Evolutionary conservation across 2,329 filamentous ascomycete genomes (phyloP).

Genomic region (Pseudodiploospora longispora): DNA sequence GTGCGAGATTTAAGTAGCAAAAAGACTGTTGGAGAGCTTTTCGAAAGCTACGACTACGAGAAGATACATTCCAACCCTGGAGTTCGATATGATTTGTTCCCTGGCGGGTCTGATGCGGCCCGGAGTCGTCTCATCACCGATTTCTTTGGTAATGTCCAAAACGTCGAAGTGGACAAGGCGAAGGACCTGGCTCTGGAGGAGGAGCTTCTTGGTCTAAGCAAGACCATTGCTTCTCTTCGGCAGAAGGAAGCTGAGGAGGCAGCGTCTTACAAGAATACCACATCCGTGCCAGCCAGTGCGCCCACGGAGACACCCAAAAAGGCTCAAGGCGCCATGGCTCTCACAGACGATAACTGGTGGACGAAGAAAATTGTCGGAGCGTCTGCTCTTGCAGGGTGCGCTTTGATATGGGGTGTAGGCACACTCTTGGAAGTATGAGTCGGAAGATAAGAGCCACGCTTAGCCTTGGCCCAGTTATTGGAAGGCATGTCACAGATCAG

Average conservation of each 20-base stretch:
- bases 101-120: constrained; percentile 69
- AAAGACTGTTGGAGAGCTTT: constrained; percentile 84
- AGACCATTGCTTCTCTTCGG: constrained; percentile 50
- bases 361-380: constrained; percentile 56
- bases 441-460: too few relatives aligned
- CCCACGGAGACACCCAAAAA: constrained; percentile 22
- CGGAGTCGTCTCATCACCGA: constrained; percentile 81
- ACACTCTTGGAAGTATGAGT: constrained; percentile 38
- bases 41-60: constrained; percentile 89
- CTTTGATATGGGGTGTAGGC: constrained; percentile 49
- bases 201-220: constrained; percentile 70
- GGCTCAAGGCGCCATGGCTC: constrained; percentile 41
- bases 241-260: constrained; percentile 39
- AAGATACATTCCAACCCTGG: constrained; percentile 94
- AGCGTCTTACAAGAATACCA: constrained; percentile 18
- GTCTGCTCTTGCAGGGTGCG: constrained; percentile 53
- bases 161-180: constrained; percentile 74
- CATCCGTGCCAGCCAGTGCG: constrained; percentile 19
- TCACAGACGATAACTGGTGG: constrained; percentile 61
- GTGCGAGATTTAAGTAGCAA: constrained; percentile 81
- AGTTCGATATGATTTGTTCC: constrained; percentile 91
- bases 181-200: constrained; percentile 55
- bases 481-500: too few relatives aligned
- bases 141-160: constrained; percentile 97
- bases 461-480: too few relatives aligned